These are phyloP conservation scores for Lasiodiplodia gonubiensis DNA, from an alignment of 2,329 filamentous ascomycete genomes.

Conservation along the genomic window DNA sequence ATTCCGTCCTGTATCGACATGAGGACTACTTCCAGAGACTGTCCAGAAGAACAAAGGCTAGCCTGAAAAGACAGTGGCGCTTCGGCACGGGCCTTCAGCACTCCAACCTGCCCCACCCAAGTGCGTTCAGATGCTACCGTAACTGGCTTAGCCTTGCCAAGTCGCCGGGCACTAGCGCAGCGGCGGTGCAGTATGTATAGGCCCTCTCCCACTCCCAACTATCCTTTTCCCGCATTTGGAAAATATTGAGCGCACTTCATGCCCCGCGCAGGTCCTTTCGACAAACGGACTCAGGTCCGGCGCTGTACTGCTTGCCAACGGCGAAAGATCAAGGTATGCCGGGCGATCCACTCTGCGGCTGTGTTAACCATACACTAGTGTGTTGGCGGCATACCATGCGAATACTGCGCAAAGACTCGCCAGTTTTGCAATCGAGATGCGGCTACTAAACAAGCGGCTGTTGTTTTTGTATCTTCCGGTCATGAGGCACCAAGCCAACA, in stretches of 20 bases:
- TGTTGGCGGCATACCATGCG: neutral
- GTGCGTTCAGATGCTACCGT: neutral
- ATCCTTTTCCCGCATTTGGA: neutral
- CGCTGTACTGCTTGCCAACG: conserved; percentile 18
- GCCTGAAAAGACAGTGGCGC: neutral
- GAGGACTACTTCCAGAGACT: too few species aligned
- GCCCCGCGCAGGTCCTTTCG: conserved; percentile 11
- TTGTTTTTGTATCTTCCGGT: neutral
- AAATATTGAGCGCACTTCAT: neutral
- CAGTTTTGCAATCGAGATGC: conserved; percentile 4
- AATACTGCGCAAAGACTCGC: conserved; percentile 17
- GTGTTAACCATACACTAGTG: neutral
- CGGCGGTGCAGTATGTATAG: neutral
- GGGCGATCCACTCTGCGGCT: too few species aligned
- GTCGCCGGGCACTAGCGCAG: neutral
- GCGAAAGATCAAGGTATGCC: conserved; percentile 13
- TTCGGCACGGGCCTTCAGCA: neutral
- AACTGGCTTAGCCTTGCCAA: neutral
- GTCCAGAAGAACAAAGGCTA: neutral
- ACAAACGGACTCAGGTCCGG: conserved; percentile 17
- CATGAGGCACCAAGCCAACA: neutral
- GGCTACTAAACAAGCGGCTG: neutral
- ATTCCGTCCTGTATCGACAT: too few species aligned
- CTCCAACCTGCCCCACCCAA: neutral
- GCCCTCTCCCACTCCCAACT: neutral